Evolutionary conservation across 306 rosid genomes (phyloP), one percentile per base, ranked within the genome.

Genomic region (Medicago lupulina): DNA sequence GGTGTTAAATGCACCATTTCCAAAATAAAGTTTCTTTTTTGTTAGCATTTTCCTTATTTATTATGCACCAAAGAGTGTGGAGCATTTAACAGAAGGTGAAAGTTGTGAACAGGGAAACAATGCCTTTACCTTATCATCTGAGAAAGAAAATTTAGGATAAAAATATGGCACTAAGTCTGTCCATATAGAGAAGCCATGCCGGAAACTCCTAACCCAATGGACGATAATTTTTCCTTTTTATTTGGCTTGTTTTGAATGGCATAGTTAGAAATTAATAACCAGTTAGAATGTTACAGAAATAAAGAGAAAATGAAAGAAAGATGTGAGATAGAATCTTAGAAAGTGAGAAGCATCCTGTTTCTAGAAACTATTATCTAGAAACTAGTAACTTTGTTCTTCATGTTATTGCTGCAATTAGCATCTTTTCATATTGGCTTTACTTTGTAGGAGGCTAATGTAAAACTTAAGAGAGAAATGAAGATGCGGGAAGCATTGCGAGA

Each of bases 381-480:
- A 66, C 14, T 54, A 9, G 6, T 18, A 12, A 51, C 36, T 51
- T 76, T 38, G 41, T 58, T 18, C 39, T 25, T 63, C 54, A 17
- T 43, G 28, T 57, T 63, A 71, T 74, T 57, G 3, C 58, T 73
- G 66, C 31, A 25, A 4, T 71, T 76, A 10, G 13, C 54, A 28
- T 70, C 23, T 71, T 60, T 70, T 43, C 58, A 18, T 46, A 54
- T 60, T 70, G 73, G 47, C 28, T 59, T 73, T 44, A 50, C 76
- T 71, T 36, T 76, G 68, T 75, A 94, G 98, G 98, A 94, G 85
- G 76, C 86, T 16, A 86, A 89, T 70, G 49, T 65, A 85, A 90
- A 88, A 81, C 51, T 74, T 53, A 71, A 74, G 18, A 86, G 90
- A 80, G 87, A 90, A 77, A 79, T 88, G 60, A 90, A 89, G 83